Base-by-base conservation (phyloP, 352 stramenopile species). In the Phytophthora pseudosyringae region DNA sequence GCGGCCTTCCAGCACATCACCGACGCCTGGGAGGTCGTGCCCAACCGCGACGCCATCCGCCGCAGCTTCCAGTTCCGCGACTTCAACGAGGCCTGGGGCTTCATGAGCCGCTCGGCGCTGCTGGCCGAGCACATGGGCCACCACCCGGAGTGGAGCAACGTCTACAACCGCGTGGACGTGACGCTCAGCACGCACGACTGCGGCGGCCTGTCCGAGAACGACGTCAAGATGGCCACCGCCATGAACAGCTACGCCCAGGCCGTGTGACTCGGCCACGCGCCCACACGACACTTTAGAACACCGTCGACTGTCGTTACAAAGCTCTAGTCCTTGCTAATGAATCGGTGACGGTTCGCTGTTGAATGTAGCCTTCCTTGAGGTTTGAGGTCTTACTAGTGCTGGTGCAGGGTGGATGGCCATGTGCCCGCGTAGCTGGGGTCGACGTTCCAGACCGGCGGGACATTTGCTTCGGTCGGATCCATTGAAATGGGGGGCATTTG, bases 91-190 rank as follows among this genome's bases (percentile, higher is more conserved):
- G 88, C 89, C 2, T 97, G 85, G 78, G 53, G 65, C 28, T 95
- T 96, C 64, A 97, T 95, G 87, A 88, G 52, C 45, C 73, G 81
- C 44, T 74, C 76, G 16, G 89, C 89, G 33, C 69, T 90, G 50
- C 68, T 92, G 31, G 89, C 89, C 3, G 87, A 97, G 72, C 74
- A 94, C 52, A 90, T 98, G 86, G 88, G 98, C 76, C 97, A 99
- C 84, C 97, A 99, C 82, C 97, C 97, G 1, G 97, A 99, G 85
- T 99, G 97, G 97, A 98, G 97, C 75, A 99, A 99, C 73, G 96
- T 99, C 5, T 99, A 99, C 83, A 99, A 99, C 78, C 80, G 78
- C 44, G 97, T 99, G 16, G 84, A 98, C 46, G 94, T 99, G 40
- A 98, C 93, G 40, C 81, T 99, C 16, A 98, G 94, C 49, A 99